Evolutionary conservation across 169 alveolate genomes (phyloP).

Genomic region (Plasmodium gonderi): DNA sequence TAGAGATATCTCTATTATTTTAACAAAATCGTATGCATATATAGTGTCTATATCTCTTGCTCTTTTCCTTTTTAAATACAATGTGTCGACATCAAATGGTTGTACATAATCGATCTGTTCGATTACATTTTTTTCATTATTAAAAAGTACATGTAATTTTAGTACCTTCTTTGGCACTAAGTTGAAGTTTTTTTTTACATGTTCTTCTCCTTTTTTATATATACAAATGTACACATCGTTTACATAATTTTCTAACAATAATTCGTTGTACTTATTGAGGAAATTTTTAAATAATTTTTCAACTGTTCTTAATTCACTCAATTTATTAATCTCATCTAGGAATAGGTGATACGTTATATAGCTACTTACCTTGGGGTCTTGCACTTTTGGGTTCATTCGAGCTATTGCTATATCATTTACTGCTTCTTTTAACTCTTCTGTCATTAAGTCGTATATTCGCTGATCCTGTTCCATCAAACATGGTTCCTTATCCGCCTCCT

Average conservation of each 20-base stretch:
- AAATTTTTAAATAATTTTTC: slow-evolving; percentile 4
- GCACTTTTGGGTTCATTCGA: slow-evolving; percentile 22
- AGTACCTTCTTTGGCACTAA: neutral
- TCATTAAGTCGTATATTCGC: neutral
- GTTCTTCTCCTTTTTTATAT: neutral
- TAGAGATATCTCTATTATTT: slow-evolving; percentile 21
- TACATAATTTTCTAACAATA: slow-evolving; percentile 50
- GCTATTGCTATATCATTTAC: slow-evolving; percentile 15
- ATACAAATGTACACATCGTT: slow-evolving; percentile 36
- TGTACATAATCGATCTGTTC: neutral
- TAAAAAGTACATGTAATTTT: slow-evolving; percentile 40
- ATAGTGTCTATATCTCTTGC: slow-evolving; percentile 68
- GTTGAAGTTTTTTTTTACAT: neutral
- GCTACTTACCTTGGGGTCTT: slow-evolving; percentile 41
- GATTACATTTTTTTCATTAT: slow-evolving; percentile 2
- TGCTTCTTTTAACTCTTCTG: slow-evolving; percentile 40
- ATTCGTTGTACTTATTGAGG: slow-evolving; percentile 34
- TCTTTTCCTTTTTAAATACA: slow-evolving; percentile 57
- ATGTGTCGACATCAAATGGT: slow-evolving; percentile 23
- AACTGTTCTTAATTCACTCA: neutral
- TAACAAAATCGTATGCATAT: slow-evolving; percentile 72
- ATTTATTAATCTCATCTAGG: neutral
- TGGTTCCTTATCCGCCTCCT: neutral
- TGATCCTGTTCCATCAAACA: neutral
- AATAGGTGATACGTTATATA: slow-evolving; percentile 24